Evolutionary conservation across 2,329 filamentous ascomycete species (phyloP).

Genomic region (Leptographium flavum): DNA sequence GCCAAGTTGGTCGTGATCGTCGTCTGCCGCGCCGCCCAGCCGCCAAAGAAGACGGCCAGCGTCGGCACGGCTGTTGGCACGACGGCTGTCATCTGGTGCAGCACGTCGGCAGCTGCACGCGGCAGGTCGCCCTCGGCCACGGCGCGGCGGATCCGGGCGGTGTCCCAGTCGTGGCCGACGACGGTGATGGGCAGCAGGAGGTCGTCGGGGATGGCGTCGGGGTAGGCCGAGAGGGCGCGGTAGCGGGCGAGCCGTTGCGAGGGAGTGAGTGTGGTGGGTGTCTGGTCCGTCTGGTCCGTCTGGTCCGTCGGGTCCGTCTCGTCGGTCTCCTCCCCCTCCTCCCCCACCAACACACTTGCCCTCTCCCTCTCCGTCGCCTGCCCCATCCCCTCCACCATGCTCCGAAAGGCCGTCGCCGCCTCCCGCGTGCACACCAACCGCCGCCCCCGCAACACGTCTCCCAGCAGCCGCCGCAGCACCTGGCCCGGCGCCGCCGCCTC

Average conservation of each 20-base stretch:
- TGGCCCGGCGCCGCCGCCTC: conserved; percentile 48
- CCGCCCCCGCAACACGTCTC: conserved; percentile 42
- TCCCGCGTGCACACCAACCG: conserved; percentile 51
- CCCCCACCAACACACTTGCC: conserved; percentile 34
- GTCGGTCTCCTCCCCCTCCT: background rate
- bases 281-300: too few species aligned
- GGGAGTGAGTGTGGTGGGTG: conserved; percentile 5
- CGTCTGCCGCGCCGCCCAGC: conserved; percentile 48
- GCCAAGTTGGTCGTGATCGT: conserved; percentile 60
- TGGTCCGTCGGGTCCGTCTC: too few species aligned
- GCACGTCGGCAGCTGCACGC: conserved; percentile 25
- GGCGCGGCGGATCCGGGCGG: conserved; percentile 23
- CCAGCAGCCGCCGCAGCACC: conserved; percentile 35
- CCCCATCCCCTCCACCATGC: conserved; percentile 50
- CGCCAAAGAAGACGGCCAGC: conserved; percentile 55
- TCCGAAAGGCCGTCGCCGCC: conserved; percentile 50
- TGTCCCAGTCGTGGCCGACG: conserved; percentile 30
- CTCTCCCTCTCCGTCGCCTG: conserved; percentile 45
- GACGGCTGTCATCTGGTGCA: conserved; percentile 17
- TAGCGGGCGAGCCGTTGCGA: background rate
- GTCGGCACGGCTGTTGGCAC: conserved; percentile 41
- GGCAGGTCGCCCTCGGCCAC: conserved; percentile 29
- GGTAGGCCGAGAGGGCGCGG: conserved; percentile 22
- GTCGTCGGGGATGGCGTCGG: conserved; percentile 18
- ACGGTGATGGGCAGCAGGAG: conserved; percentile 43